A percentile compares a stretch with the other conserved stretches of the same genome.
phyloP scores from a whole-genome alignment of 768 basidiomycete species.

The Tylopilus sp. region DNA sequence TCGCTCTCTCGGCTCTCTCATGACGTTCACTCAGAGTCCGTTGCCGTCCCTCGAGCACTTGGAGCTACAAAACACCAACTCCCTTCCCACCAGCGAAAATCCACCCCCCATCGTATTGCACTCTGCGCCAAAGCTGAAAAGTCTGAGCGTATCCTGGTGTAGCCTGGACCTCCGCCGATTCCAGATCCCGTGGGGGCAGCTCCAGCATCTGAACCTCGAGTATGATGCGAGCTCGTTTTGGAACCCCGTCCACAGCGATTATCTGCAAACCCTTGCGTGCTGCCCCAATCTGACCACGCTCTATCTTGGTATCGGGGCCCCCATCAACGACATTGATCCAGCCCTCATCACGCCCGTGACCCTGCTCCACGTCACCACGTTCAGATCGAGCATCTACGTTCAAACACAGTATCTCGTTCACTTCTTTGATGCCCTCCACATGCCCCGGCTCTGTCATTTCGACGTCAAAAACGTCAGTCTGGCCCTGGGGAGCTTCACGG shows the following conservation, averaged over 20 bases:
- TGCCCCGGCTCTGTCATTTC: slow-evolving; percentile 25
- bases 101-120: slow-evolving; percentile 24
- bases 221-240: slow-evolving; percentile 28
- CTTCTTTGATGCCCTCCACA: slow-evolving; percentile 27
- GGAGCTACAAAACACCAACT: slow-evolving; percentile 27
- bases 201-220: slow-evolving; percentile 26
- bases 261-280: slow-evolving; percentile 20
- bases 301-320: slow-evolving; percentile 25
- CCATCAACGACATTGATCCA: slow-evolving; percentile 15
- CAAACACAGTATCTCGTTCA: slow-evolving; percentile 24
- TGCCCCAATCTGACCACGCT: slow-evolving; percentile 29
- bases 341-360: slow-evolving; percentile 18
- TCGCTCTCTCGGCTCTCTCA: slow-evolving; percentile 22
- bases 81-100: slow-evolving; percentile 22
- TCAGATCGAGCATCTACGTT: slow-evolving; percentile 24
- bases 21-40: slow-evolving; percentile 27
- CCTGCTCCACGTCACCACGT: slow-evolving; percentile 27
- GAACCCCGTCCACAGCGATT: slow-evolving; percentile 29
- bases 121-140: slow-evolving; percentile 27
- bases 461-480: slow-evolving; percentile 30
- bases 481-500: slow-evolving; percentile 22
- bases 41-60: slow-evolving; percentile 24
- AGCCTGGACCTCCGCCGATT: slow-evolving; percentile 26
- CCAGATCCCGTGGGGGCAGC: slow-evolving; percentile 28
- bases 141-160: slow-evolving; percentile 28